These are phyloP conservation scores for Drosera spatulata DNA, from an alignment of 179 eudicot genomes.

Conservation along the genomic window DNA sequence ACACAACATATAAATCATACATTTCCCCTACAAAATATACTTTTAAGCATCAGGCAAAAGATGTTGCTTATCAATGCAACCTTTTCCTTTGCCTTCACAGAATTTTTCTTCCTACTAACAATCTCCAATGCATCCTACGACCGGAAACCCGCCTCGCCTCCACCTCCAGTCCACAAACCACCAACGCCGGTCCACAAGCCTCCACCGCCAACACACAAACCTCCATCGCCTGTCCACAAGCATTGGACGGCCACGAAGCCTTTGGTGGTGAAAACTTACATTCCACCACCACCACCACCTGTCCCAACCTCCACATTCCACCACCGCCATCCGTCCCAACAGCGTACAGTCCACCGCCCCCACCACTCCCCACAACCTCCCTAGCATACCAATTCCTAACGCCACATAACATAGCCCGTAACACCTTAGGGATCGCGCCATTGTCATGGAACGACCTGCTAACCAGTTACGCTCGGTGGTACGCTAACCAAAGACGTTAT, in stretches of 20 bases:
- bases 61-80: neutral
- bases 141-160: neutral
- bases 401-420: constrained; percentile 42
- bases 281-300: too few species aligned
- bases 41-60: neutral
- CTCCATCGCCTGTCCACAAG: too few species aligned
- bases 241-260: too few species aligned
- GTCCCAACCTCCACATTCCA: too few species aligned
- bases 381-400: constrained; percentile 16
- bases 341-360: neutral
- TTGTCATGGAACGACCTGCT: constrained; percentile 25
- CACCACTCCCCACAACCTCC: neutral
- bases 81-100: neutral
- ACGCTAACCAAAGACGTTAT: constrained; percentile 30
- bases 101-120: neutral
- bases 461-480: constrained; percentile 21
- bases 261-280: too few species aligned
- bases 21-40: neutral
- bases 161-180: neutral
- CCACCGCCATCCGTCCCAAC: too few species aligned
- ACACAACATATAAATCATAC: neutral
- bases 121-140: neutral
- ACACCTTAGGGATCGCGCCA: constrained; percentile 13
- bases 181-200: too few species aligned
- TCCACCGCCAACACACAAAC: neutral